phyloP scores from a whole-genome alignment of 2,329 filamentous ascomycete species.

The Neoarthrinium moseri region DNA sequence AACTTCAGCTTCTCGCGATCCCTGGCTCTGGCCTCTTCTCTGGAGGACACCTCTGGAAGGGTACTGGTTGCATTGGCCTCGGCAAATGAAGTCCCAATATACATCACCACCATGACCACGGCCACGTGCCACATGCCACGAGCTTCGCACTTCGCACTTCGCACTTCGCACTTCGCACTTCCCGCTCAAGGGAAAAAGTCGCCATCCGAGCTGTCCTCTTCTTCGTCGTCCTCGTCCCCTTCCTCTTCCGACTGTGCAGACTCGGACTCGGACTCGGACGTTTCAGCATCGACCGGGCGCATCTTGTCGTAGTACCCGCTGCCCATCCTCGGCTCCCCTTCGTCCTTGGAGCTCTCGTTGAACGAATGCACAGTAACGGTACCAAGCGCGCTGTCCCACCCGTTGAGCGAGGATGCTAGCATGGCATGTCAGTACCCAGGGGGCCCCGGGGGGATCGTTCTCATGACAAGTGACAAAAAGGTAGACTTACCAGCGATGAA shows the following conservation, averaged over 20 bases:
- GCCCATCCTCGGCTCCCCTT: conserved; percentile 59
- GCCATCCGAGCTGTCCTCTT: conserved; percentile 10
- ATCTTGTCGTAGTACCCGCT: conserved; percentile 61
- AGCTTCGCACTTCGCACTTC: too few species aligned
- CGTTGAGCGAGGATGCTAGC: conserved; percentile 79
- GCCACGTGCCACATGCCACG: too few species aligned
- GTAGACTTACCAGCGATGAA: conserved; percentile 63
- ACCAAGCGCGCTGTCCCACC: conserved; percentile 68
- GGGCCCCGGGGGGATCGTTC: too few species aligned
- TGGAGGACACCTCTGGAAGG: too few species aligned
- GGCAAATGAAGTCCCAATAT: too few species aligned
- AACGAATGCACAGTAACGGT: conserved; percentile 78
- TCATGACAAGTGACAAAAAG: conserved; percentile 6
- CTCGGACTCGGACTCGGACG: conserved; percentile 9
- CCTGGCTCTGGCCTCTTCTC: too few species aligned
- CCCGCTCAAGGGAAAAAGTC: too few species aligned
- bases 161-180: too few species aligned
- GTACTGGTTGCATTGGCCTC: too few species aligned
- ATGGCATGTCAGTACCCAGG: neutral
- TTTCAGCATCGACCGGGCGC: conserved; percentile 26
- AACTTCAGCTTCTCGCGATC: too few species aligned
- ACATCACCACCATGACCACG: too few species aligned
- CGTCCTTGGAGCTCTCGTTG: conserved; percentile 67
- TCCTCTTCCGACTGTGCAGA: conserved; percentile 1
- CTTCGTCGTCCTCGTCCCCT: conserved; percentile 14